Evolutionary conservation across 140 eudicot genomes (phyloP).

Genomic region (Stevia rebaudiana): DNA sequence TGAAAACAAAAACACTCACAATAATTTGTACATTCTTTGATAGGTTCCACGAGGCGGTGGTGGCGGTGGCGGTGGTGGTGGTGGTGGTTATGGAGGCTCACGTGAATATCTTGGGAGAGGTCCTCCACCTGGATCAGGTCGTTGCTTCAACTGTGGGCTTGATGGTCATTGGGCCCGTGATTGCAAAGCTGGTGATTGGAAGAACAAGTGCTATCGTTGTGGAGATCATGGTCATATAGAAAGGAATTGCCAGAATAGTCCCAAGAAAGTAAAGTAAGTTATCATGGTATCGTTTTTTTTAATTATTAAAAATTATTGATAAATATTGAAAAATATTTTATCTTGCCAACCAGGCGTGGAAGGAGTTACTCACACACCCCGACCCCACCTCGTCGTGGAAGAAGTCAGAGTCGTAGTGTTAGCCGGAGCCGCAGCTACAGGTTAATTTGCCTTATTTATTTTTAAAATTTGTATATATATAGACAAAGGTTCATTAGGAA

Average conservation of each 20-base stretch:
- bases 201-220: slow-evolving; percentile 96
- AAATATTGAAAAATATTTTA: neutral
- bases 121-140: slow-evolving; percentile 76
- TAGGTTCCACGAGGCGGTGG: slow-evolving; percentile 89
- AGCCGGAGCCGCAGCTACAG: slow-evolving; percentile 90
- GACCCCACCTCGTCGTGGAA: slow-evolving; percentile 76
- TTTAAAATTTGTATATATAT: neutral
- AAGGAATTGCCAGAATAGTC: slow-evolving; percentile 90
- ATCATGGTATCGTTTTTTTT: neutral
- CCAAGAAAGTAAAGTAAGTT: slow-evolving; percentile 70
- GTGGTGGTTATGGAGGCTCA: slow-evolving; percentile 38
- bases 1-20: neutral
- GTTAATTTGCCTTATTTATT: slow-evolving; percentile 23
- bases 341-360: slow-evolving; percentile 52
- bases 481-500: too few relatives aligned
- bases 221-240: slow-evolving; percentile 96
- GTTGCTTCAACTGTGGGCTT: slow-evolving; percentile 78
- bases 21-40: neutral
- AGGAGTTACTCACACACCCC: slow-evolving; percentile 87
- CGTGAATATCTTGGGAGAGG: slow-evolving; percentile 78
- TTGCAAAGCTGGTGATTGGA: slow-evolving; percentile 99
- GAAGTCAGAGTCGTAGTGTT: slow-evolving; percentile 62
- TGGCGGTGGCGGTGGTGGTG: neutral
- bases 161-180: slow-evolving; percentile 90
- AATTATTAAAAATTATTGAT: too few relatives aligned